These are phyloP conservation scores for Shiraia bambusicola DNA, from an alignment of 2,329 filamentous ascomycete species.

Conservation along the genomic window DNA sequence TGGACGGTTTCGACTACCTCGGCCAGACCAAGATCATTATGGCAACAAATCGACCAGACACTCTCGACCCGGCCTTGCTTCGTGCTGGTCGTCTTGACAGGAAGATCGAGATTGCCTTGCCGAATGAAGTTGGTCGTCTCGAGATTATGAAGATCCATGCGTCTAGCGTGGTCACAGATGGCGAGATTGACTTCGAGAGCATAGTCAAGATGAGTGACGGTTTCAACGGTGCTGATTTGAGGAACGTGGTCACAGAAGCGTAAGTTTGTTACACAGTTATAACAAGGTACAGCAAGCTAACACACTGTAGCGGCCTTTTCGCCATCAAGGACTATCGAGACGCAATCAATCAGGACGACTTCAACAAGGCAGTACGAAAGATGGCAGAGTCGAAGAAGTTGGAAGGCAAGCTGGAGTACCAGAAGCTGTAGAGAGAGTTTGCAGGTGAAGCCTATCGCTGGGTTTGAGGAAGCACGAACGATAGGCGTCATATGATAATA, in stretches of 20 bases:
- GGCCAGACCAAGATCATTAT: constrained; percentile 99
- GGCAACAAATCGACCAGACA: constrained; percentile 97
- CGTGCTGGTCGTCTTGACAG: constrained; percentile 91
- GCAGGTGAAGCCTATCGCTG: background rate
- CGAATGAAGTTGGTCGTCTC: constrained; percentile 92
- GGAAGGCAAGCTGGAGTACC: constrained; percentile 96
- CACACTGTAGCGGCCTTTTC: constrained; percentile 71
- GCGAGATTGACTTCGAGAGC: constrained; percentile 97
- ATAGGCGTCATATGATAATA: constrained; percentile 4
- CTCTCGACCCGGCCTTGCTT: constrained; percentile 87
- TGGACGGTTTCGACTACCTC: constrained; percentile 98
- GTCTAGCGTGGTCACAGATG: constrained; percentile 80
- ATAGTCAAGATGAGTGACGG: constrained; percentile 99
- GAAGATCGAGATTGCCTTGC: constrained; percentile 96
- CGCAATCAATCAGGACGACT: constrained; percentile 95
- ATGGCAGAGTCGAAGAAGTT: constrained; percentile 97
- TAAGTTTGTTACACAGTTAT: constrained; percentile 54
- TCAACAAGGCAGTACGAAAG: constrained; percentile 98
- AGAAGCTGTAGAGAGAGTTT: constrained; percentile 69
- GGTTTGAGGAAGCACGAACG: background rate
- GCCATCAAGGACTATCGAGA: constrained; percentile 98
- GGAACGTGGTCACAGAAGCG: constrained; percentile 98
- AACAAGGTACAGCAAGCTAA: constrained; percentile 21
- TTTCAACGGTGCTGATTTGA: constrained; percentile 93
- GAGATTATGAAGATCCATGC: constrained; percentile 99